A percentile compares a stretch with the other conserved stretches of the same genome.
Conservation (phyloP, 2,329 filamentous ascomycete species). For the Hymenoscyphus salicellus region DNA sequence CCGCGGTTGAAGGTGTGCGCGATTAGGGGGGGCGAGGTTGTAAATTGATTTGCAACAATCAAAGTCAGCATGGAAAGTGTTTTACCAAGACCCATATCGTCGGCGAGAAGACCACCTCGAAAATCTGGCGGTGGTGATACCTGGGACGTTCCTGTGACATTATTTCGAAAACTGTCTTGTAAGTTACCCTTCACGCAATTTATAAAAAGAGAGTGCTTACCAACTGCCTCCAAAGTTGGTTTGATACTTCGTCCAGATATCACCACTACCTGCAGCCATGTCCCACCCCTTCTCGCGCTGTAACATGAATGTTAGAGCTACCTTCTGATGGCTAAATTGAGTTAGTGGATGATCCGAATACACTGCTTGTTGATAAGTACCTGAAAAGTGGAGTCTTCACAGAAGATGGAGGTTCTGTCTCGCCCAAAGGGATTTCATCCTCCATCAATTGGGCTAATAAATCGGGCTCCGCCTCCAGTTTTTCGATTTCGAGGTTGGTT, state of each 20-base stretch:
- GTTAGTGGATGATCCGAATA: neutral
- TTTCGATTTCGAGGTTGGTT: constrained; percentile 14
- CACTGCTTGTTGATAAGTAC: constrained; percentile 5
- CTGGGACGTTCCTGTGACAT: constrained; percentile 8
- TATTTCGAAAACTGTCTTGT: constrained; percentile 20
- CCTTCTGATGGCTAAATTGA: constrained; percentile 23
- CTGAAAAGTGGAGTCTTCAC: constrained; percentile 15
- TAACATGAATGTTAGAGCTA: constrained; percentile 26
- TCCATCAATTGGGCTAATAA: constrained; percentile 18
- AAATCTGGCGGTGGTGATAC: constrained; percentile 15
- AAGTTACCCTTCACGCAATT: neutral
- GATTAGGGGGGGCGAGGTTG: neutral
- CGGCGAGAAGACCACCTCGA: constrained; percentile 73
- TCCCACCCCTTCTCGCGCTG: constrained; percentile 20
- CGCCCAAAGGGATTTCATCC: constrained; percentile 10
- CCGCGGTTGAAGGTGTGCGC: neutral
- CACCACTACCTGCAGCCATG: constrained; percentile 5
- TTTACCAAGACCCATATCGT: constrained; percentile 98
- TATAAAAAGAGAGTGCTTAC: neutral
- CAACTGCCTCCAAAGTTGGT: neutral
- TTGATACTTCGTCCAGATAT: constrained; percentile 18
- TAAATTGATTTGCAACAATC: constrained; percentile 16
- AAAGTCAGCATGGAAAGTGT: constrained; percentile 53
- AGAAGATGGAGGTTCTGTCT: constrained; percentile 15
- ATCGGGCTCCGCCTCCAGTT: constrained; percentile 12